Evolutionary conservation across 208 protist genomes (phyloP).

Genomic region (Eutreptiella sp.): DNA sequence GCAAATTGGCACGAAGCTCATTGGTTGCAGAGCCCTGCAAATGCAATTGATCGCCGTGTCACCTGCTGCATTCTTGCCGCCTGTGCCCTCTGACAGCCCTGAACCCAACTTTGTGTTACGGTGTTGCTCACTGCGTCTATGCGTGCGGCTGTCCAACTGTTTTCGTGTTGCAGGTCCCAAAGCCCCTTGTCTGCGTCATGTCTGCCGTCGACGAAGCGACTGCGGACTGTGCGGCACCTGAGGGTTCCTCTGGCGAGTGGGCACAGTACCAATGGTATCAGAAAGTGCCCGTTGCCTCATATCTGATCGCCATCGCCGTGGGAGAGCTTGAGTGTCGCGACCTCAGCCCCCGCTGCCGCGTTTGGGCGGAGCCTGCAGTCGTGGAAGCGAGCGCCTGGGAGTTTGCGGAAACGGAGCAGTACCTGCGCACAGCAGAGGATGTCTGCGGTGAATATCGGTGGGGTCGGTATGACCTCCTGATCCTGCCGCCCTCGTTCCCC

Average conservation of each 20-base stretch:
- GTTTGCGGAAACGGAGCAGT: constrained; percentile 69
- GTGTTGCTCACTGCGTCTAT: too few relatives aligned
- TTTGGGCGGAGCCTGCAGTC: constrained; percentile 44
- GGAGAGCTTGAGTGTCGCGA: constrained; percentile 37
- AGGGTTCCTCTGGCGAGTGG: too few relatives aligned
- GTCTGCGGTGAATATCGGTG: constrained; percentile 55
- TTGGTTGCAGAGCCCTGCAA: too few relatives aligned
- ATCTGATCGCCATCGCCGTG: constrained; percentile 54
- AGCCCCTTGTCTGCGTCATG: constrained; percentile 27
- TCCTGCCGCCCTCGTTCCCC: constrained; percentile 68
- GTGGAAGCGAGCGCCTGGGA: constrained; percentile 55
- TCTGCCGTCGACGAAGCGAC: not conserved
- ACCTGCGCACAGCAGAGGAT: constrained; percentile 46
- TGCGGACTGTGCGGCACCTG: too few relatives aligned
- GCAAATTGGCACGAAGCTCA: too few relatives aligned
- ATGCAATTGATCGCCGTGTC: too few relatives aligned
- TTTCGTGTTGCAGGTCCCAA: too few relatives aligned
- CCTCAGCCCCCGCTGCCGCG: constrained; percentile 33
- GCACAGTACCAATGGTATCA: too few relatives aligned
- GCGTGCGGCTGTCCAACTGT: too few relatives aligned
- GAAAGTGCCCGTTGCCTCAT: constrained; percentile 39
- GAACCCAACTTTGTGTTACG: too few relatives aligned
- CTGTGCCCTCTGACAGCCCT: too few relatives aligned
- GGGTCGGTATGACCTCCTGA: constrained; percentile 62
- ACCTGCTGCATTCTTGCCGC: too few relatives aligned